Percentiles rank a stretch among this genome's conserved stretches.
Conservation (phyloP, 2,329 filamentous ascomycete genomes). For the Penicillium sp. region DNA sequence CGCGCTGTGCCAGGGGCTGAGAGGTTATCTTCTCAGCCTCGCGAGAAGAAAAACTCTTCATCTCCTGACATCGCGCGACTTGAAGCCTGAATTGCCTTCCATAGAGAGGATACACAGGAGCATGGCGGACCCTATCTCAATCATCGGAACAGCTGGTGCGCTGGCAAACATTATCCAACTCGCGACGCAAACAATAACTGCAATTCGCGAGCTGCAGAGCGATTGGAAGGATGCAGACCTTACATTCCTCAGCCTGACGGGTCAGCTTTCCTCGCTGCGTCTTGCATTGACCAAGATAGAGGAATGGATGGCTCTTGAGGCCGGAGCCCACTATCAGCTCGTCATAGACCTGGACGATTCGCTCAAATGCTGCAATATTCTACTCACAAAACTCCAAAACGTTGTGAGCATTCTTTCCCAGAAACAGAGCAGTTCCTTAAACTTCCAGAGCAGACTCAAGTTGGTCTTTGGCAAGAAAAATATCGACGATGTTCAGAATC, state of each 20-base stretch:
- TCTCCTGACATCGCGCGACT: too few species aligned
- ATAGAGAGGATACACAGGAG: too few species aligned
- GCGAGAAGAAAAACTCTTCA: too few species aligned
- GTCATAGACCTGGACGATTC: constrained; percentile 8
- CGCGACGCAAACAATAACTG: neutral
- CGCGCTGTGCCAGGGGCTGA: too few species aligned
- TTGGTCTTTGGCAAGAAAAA: constrained; percentile 1
- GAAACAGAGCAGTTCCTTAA: neutral
- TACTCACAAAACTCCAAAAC: constrained; percentile 1
- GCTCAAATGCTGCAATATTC: neutral
- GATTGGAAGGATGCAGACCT: constrained; percentile 8
- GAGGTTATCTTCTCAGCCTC: too few species aligned
- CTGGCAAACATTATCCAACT: constrained; percentile 6
- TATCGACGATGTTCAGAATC: constrained; percentile 7
- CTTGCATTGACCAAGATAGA: constrained; percentile 6
- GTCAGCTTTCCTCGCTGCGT: constrained; percentile 3
- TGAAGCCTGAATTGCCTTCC: too few species aligned
- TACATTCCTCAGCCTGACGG: neutral
- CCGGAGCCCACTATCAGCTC: neutral
- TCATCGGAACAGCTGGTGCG: constrained; percentile 3
- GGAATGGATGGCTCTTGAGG: neutral
- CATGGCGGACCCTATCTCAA: constrained; percentile 1
- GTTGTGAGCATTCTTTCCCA: neutral
- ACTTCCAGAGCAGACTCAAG: constrained; percentile 5
- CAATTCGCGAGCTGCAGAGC: constrained; percentile 4